Conservation (phyloP, 2,329 filamentous ascomycete genomes). For the Penicillium sp. region DNA sequence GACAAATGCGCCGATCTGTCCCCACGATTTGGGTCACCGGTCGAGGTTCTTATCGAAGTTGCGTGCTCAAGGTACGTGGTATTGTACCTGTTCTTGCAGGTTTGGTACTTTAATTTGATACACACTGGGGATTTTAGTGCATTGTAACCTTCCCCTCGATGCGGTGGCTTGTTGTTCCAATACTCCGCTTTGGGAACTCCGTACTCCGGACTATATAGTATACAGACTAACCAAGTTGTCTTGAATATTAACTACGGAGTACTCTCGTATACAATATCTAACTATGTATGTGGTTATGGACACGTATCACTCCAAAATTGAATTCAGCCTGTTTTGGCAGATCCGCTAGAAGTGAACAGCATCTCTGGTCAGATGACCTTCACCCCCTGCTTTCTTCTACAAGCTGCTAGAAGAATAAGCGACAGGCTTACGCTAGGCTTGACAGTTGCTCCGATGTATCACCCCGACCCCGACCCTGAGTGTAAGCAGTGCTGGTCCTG, state of each 20-base stretch:
- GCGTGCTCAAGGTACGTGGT: slow-evolving; percentile 7
- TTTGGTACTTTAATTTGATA: not conserved
- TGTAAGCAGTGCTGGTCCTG: not conserved
- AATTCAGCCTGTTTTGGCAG: slow-evolving; percentile 16
- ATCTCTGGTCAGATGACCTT: slow-evolving; percentile 17
- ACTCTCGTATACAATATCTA: not conserved
- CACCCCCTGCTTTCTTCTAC: not conserved
- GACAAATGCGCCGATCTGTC: slow-evolving; percentile 38
- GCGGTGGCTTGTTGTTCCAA: not conserved
- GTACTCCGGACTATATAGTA: not conserved
- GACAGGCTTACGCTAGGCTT: not conserved
- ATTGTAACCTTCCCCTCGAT: slow-evolving; percentile 7
- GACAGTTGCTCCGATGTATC: not conserved
- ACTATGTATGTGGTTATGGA: not conserved
- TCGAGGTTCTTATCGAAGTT: slow-evolving; percentile 16
- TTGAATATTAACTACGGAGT: not conserved
- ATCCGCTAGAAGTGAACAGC: slow-evolving; percentile 7
- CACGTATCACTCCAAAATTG: slow-evolving; percentile 9
- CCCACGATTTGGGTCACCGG: slow-evolving; percentile 35
- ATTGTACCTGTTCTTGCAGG: slow-evolving; percentile 4
- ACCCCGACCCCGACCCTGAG: not conserved
- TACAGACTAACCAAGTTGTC: slow-evolving; percentile 3
- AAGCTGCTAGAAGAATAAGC: slow-evolving; percentile 1
- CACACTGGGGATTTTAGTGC: not conserved
- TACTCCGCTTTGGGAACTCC: slow-evolving; percentile 1